These are phyloP conservation scores for Endothia cerciana DNA, from an alignment of 2,329 filamentous ascomycete species.

Conservation along the genomic window DNA sequence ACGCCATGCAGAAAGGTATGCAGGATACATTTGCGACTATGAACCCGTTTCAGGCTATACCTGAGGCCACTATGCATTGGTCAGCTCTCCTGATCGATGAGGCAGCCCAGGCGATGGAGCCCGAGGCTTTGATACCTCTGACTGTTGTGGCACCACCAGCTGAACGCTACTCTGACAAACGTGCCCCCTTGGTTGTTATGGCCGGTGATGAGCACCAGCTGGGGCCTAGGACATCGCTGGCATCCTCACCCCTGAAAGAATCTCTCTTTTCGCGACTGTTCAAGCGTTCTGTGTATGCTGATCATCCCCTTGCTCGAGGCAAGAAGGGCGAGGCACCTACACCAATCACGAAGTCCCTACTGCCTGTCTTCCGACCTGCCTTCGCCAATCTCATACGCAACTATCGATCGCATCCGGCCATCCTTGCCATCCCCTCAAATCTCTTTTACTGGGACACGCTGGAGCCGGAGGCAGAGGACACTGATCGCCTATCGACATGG, in stretches of 20 bases:
- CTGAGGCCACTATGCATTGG: slow-evolving; percentile 31
- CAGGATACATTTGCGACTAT: slow-evolving; percentile 14
- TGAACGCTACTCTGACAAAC: slow-evolving; percentile 2
- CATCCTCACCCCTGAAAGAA: slow-evolving; percentile 27
- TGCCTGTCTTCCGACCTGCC: slow-evolving; percentile 33
- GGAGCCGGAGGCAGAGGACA: slow-evolving; percentile 25
- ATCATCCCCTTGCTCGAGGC: slow-evolving; percentile 33
- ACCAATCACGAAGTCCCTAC: slow-evolving; percentile 21
- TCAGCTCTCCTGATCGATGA: slow-evolving; percentile 34
- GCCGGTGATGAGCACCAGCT: slow-evolving; percentile 35
- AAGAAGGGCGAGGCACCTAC: slow-evolving; percentile 21
- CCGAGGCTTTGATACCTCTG: slow-evolving; percentile 32
- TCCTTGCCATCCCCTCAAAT: slow-evolving; percentile 32
- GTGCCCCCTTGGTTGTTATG: slow-evolving; percentile 33
- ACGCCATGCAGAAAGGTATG: slow-evolving; percentile 27
- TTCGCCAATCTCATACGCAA: slow-evolving; percentile 34
- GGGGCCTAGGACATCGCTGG: slow-evolving; percentile 31
- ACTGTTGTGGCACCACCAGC: slow-evolving; percentile 32
- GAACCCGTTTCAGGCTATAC: slow-evolving; percentile 24
- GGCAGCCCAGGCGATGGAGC: slow-evolving; percentile 35
- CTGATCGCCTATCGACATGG: slow-evolving; percentile 28
- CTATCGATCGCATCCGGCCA: slow-evolving; percentile 35
- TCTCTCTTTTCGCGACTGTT: slow-evolving; percentile 34
- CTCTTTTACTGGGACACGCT: slow-evolving; percentile 35
- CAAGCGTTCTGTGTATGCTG: slow-evolving; percentile 32